phyloP scores from a whole-genome alignment of 2,329 filamentous ascomycete genomes.

The Colletotrichum noveboracense region DNA sequence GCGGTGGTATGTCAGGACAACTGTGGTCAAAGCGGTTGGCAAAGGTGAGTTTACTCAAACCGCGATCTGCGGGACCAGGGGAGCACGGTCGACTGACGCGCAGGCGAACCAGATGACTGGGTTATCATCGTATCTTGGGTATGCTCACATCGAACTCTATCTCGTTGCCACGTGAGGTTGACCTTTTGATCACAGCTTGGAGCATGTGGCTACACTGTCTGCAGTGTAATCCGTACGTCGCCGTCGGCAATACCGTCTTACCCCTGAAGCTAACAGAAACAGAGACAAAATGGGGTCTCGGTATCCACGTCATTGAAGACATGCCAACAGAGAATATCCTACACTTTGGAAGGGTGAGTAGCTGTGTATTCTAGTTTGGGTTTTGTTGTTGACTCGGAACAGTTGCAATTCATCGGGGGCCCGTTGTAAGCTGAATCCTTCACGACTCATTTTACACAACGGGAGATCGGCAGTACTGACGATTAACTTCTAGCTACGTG shows the following conservation, averaged over 20 bases:
- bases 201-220: slow-evolving; percentile 37
- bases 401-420: slow-evolving; percentile 45
- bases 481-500: slow-evolving; percentile 37
- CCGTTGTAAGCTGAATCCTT: slow-evolving; percentile 39
- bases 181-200: slow-evolving; percentile 25
- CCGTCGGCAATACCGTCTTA: not conserved
- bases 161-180: not conserved
- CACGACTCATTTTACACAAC: too few relatives aligned
- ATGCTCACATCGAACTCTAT: slow-evolving; percentile 8
- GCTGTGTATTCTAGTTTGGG: rapidly evolving
- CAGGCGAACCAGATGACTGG: slow-evolving; percentile 18
- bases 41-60: slow-evolving; percentile 8
- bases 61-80: not conserved
- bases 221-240: slow-evolving; percentile 40
- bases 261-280: not conserved
- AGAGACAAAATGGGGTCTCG: slow-evolving; percentile 51
- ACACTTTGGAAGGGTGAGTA: slow-evolving; percentile 37
- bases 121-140: slow-evolving; percentile 31
- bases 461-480: not conserved
- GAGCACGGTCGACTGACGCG: not conserved
- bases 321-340: slow-evolving; percentile 41
- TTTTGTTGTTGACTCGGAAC: not conserved
- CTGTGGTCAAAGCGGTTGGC: slow-evolving; percentile 38
- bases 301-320: slow-evolving; percentile 36
- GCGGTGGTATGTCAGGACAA: slow-evolving; percentile 37